Base-by-base conservation (phyloP, 306 rosid genomes). In the Castanea sativa region DNA sequence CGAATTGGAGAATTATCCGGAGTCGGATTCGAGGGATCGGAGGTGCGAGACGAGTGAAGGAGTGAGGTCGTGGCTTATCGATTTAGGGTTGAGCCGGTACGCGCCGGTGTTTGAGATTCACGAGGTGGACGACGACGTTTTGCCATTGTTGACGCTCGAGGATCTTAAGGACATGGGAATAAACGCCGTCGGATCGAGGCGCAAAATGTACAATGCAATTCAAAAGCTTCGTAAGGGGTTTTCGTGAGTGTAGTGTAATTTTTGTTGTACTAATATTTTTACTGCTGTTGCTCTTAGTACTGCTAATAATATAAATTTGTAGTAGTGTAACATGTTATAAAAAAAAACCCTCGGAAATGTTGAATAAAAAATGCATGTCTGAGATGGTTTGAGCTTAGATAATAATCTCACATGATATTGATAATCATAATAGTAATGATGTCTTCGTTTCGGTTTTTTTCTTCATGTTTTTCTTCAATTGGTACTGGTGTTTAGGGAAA, bases 131-230 rank as follows among this genome's bases (percentile, higher is more conserved):
- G 96, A 89, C 33, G 92, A 91, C 18, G 85, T 91, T 55, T 87
- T 91, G 84, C 96, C 93, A 1, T 58, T 91, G 93, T 83, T 91
- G 83, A 89, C 93, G 1, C 84, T 91, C 81, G 96, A 91, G 80
- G 96, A 91, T 81, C 93, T 91, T 33, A 91, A 91, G 67, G 96
- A 91, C 76, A 91, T 91, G 93, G 92, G 96, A 16, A 89, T 91
- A 19, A 91, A 78, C 68, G 96, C 93, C 23, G 90, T 91, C 12
- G 96, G 96, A 72, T 89, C 96, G 4, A 82, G 96, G 49, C 78
- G 96, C 83, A 91, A 91, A 81, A 83, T 91, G 92, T 91, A 79
- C 78, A 35, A 78, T 55, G 90, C 93, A 21, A 91, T 91, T 51
- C 93, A 87, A 83, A 91, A 87, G 89, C 93, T 91, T 73, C 63